Evolutionary conservation across 805 yeast genomes (phyloP).

Genomic region (Starmerella kuoi): DNA sequence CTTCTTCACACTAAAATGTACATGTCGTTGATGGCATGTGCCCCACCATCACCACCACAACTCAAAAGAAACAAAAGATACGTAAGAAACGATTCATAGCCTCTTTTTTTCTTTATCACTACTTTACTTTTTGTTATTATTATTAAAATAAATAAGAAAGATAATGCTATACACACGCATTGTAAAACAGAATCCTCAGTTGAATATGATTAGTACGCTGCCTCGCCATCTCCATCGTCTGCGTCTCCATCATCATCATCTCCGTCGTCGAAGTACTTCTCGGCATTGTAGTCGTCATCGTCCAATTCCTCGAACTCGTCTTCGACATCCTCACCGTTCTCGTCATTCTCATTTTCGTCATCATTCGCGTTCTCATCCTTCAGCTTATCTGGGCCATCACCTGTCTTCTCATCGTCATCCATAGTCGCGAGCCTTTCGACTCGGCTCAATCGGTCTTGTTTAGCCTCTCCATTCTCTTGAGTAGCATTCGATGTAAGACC

Average conservation of each 20-base stretch:
- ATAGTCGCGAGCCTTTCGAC: not conserved
- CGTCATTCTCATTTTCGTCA: slow-evolving; percentile 35
- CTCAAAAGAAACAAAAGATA: not conserved
- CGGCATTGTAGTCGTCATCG: slow-evolving; percentile 71
- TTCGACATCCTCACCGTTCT: slow-evolving; percentile 36
- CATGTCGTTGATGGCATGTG: not conserved
- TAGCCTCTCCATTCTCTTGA: not conserved
- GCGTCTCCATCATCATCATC: slow-evolving; percentile 43
- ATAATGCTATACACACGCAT: too few relatives aligned
- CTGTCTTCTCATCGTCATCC: slow-evolving; percentile 29
- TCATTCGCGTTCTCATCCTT: slow-evolving; percentile 36
- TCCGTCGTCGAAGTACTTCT: slow-evolving; percentile 63
- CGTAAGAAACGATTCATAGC: too few relatives aligned
- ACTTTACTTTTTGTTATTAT: too few relatives aligned
- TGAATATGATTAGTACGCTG: slow-evolving; percentile 28
- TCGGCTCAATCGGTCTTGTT: not conserved
- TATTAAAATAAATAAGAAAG: too few relatives aligned
- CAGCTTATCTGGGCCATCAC: slow-evolving; percentile 27
- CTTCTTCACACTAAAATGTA: not conserved
- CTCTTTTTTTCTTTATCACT: too few relatives aligned
- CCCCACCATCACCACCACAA: not conserved
- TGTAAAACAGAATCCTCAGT: too few relatives aligned
- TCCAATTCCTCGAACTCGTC: slow-evolving; percentile 64
- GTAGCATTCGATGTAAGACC: slow-evolving; percentile 31
- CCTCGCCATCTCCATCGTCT: slow-evolving; percentile 52